Evolutionary conservation across 2,329 filamentous ascomycete genomes (phyloP), one percentile per base, ranked within the genome.

Genomic region (Monosporascus sp.): DNA sequence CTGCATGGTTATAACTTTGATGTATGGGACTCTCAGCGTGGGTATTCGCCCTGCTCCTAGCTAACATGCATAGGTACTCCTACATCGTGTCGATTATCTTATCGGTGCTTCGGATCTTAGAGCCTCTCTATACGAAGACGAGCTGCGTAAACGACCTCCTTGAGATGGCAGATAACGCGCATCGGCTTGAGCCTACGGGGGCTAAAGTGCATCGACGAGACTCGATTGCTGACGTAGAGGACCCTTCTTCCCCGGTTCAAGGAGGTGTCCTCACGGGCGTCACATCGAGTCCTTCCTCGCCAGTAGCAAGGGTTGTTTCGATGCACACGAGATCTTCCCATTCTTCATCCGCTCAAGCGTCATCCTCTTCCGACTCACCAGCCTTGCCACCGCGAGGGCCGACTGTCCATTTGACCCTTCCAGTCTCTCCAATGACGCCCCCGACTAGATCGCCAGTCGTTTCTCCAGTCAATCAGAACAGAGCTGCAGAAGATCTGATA

Each of bases 51-150:
- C 22, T 50, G 18, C 14, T 11, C 20, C 20, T 45, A 15, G 38
- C 60, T 60, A 47, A 59, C 44, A 37, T 7, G 8, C 6, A 7
- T 41, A 68, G 66, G 9, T 66, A 69, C 49, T 61, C 60, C 7
- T 66, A 67, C 39, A 60, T 67, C 49, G 39, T 64, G 37, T 63
- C 63, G 14, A 61, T 67, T 25, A 62, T 64, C 2, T 56, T 69
- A 25, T 64, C 64, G 6, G 58, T 64, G 24, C 56, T 68, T 11
- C 58, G 65, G 15, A 64, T 72, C 22, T 63, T 60, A 45, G 64
- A 71, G 39, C 59, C 54, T n/a, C 56, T 59, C 17, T 67, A 68
- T 54, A 62, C 55, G 27, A 62, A 57, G 17, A 61, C 62, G 27
- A 61, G 59, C 17, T 56, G 56, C 35, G 53, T 64, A 31, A 57